These are phyloP conservation scores for Alternaria triticimaculans DNA, from an alignment of 2,329 filamentous ascomycete species.

Conservation along the genomic window DNA sequence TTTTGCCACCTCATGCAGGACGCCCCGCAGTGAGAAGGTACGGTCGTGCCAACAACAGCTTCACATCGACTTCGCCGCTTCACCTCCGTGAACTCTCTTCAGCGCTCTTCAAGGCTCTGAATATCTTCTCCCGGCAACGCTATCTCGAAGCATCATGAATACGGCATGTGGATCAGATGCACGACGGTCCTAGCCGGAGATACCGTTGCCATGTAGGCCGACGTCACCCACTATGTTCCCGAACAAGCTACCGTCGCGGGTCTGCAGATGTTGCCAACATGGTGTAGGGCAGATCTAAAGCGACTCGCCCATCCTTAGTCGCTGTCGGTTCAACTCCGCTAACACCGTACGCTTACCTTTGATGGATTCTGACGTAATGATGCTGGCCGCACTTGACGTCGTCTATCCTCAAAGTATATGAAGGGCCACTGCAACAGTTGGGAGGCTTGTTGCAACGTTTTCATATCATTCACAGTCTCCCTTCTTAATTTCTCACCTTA, in stretches of 20 bases:
- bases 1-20: not conserved
- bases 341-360: not conserved
- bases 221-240: not conserved
- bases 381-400: not conserved
- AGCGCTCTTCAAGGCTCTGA: not conserved
- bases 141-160: not conserved
- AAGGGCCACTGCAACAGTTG: not conserved
- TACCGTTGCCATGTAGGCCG: not conserved
- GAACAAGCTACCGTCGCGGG: not conserved
- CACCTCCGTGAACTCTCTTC: not conserved
- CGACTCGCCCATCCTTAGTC: not conserved
- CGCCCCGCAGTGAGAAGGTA: not conserved
- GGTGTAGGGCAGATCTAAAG: not conserved
- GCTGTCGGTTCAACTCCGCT: not conserved
- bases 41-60: not conserved
- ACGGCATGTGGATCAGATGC: not conserved
- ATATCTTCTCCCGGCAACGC: not conserved
- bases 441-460: not conserved
- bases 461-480: no score
- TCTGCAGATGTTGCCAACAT: not conserved
- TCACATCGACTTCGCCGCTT: not conserved
- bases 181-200: constrained; percentile 3
- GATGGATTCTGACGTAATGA: not conserved
- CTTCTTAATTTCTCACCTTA: not conserved
- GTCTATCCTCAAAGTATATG: not conserved